Percentiles rank a stretch among this genome's conserved stretches.
These are phyloP conservation scores for Suillus clintonianus DNA, from an alignment of 768 basidiomycete species.

Conservation along the genomic window DNA sequence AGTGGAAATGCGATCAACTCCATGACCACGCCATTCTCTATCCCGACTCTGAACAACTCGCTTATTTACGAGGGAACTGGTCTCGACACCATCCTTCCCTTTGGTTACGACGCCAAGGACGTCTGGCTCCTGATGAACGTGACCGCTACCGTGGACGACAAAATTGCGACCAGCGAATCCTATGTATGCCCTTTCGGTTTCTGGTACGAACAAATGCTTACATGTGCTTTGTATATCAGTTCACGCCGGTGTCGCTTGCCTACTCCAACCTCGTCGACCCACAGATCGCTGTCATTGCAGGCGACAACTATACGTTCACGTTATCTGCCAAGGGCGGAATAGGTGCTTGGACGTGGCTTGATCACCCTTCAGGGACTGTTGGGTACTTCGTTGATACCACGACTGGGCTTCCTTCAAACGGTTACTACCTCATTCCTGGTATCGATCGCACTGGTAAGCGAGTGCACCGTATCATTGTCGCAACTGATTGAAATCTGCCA, in stretches of 20 bases:
- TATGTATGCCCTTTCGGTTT: slow-evolving; percentile 38
- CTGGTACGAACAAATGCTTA: background rate
- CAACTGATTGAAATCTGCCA: too few relatives aligned
- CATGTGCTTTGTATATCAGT: slow-evolving; percentile 33
- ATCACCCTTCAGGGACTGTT: slow-evolving; percentile 55
- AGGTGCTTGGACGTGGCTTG: slow-evolving; percentile 60
- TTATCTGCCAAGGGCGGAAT: slow-evolving; percentile 56
- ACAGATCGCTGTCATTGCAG: slow-evolving; percentile 37
- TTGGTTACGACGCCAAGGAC: slow-evolving; percentile 39
- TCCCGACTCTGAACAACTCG: slow-evolving; percentile 54
- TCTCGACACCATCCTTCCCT: slow-evolving; percentile 46
- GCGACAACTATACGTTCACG: slow-evolving; percentile 45
- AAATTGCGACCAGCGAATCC: slow-evolving; percentile 50
- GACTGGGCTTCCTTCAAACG: slow-evolving; percentile 47
- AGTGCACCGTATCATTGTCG: background rate
- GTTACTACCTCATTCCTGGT: slow-evolving; percentile 57
- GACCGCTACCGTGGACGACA: slow-evolving; percentile 43
- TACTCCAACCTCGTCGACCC: slow-evolving; percentile 51
- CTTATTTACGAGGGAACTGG: slow-evolving; percentile 43
- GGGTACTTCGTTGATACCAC: slow-evolving; percentile 50
- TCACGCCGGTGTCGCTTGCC: slow-evolving; percentile 52
- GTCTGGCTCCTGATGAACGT: slow-evolving; percentile 55
- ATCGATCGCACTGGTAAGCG: slow-evolving; percentile 51
- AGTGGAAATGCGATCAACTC: slow-evolving; percentile 41
- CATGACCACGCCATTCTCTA: slow-evolving; percentile 39